These are phyloP conservation scores for Pyracantha coccinea DNA, from an alignment of 331 rosid genomes.

Conservation along the genomic window DNA sequence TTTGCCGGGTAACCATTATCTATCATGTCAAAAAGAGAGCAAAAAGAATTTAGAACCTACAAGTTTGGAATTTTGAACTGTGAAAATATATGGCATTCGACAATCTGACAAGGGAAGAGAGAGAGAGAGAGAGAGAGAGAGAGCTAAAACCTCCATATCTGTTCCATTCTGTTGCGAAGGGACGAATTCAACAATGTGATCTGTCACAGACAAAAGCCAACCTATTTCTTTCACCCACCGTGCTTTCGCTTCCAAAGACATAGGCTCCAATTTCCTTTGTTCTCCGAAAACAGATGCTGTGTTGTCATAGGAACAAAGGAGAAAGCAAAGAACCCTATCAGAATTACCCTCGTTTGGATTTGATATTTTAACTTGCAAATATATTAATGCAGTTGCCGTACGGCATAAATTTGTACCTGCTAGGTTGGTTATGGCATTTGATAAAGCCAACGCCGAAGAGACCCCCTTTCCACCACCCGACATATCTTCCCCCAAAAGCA, in stretches of 20 bases:
- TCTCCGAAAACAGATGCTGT: conserved; percentile 88
- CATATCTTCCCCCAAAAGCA: conserved; percentile 95
- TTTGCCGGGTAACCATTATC: conserved; percentile 87
- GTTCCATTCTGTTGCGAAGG: conserved; percentile 78
- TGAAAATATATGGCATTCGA: neutral
- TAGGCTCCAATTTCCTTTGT: conserved; percentile 57
- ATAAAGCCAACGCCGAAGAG: conserved; percentile 89
- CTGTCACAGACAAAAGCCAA: conserved; percentile 85
- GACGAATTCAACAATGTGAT: conserved; percentile 81
- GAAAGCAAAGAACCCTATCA: neutral
- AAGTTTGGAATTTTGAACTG: neutral
- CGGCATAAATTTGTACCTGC: conserved; percentile 42
- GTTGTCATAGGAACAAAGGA: conserved; percentile 7
- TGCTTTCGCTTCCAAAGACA: conserved; percentile 51
- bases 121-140: neutral
- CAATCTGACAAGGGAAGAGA: neutral
- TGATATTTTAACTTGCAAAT: neutral
- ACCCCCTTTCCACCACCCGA: conserved; percentile 98
- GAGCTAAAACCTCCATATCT: conserved; percentile 60
- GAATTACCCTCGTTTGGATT: neutral
- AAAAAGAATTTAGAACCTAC: neutral
- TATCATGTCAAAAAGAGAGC: conserved; percentile 1
- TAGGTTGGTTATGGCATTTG: conserved; percentile 83
- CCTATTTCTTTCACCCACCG: conserved; percentile 89
- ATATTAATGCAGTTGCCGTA: neutral